Base-by-base conservation (phyloP, 495 filamentous ascomycete genomes). In the Parmelia sp. region DNA sequence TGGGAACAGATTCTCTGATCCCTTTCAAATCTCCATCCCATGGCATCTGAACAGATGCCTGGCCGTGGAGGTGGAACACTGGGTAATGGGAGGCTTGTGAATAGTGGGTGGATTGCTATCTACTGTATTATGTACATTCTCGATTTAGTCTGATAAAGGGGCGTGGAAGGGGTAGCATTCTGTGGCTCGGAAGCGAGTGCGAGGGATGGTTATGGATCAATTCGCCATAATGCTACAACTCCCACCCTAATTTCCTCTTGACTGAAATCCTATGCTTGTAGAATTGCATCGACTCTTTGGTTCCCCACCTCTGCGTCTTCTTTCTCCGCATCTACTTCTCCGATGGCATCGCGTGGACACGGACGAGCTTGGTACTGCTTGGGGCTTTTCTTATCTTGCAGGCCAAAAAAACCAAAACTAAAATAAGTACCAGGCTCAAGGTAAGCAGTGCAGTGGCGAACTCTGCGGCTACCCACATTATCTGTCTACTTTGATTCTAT, bases 1-100 rank as follows among this genome's bases (percentile, higher is more conserved):
- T 66, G 60, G 67, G 67, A 69, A 21, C 61, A 65, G 23, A 66
- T 69, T 53, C 44, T 69, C n/a, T 68, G 37, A 63, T 57, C 40
- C 29, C 44, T 25, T 42, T 4, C 14, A 11, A 1, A 62, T 55
- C n/a, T 33, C 42, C 33, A 55, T 62, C 47, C 47, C 35, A 33
- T 8, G 9, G 21, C 27, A 45, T 44, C 36, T 45, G 19, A 55
- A 55, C 51, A 35, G 14, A 33, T 12, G 9, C 21, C 21, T 33
- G 35, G n/a, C 12, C 57, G 57, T 17, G 17, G 35, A 59, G 17
- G 19, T 40, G n/a, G 10, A 42, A 3, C 19, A 40, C 0, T 33
- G 5, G 51, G 17, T 14, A 59, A 19, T 39, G 57, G 36, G 35
- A 17, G 33, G 21, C 4, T 15, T 59, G 57, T 59, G 57, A 40